Evolutionary conservation across 257 asterid genomes (phyloP).

Genomic region (Solanum peruvianum): DNA sequence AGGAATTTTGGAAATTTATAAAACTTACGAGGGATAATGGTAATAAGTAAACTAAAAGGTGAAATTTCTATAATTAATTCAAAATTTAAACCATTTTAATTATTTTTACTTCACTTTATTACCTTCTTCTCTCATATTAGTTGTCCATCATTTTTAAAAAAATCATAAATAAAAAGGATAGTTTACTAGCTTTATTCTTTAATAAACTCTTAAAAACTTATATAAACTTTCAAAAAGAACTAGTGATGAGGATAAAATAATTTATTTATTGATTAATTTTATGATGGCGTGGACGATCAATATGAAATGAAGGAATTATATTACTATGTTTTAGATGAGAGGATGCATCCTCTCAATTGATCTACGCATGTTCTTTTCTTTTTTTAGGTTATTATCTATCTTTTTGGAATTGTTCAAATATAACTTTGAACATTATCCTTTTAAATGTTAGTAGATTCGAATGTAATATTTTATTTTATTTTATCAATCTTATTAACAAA

Average conservation of each 20-base stretch:
- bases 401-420: neutral
- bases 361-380: neutral
- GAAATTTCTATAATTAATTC: accelerated
- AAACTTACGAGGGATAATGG: too few relatives aligned
- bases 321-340: neutral
- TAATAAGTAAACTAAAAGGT: too few relatives aligned
- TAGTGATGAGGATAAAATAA: too few relatives aligned
- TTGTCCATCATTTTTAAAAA: neutral
- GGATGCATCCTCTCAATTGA: neutral
- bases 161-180: too few relatives aligned
- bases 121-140: neutral
- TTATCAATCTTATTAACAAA: too few relatives aligned
- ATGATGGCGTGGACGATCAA: neutral
- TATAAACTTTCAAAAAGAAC: too few relatives aligned
- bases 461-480: neutral
- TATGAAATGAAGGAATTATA: too few relatives aligned
- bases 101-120: neutral
- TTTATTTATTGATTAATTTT: too few relatives aligned
- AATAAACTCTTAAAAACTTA: too few relatives aligned
- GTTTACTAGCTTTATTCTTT: neutral
- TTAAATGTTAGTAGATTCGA: neutral
- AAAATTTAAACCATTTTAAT: neutral
- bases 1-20: too few relatives aligned
- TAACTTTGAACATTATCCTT: neutral
- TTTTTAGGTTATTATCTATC: neutral